Base-by-base conservation (phyloP, 1,284 basidiomycete species). In the Athelia sp. region DNA sequence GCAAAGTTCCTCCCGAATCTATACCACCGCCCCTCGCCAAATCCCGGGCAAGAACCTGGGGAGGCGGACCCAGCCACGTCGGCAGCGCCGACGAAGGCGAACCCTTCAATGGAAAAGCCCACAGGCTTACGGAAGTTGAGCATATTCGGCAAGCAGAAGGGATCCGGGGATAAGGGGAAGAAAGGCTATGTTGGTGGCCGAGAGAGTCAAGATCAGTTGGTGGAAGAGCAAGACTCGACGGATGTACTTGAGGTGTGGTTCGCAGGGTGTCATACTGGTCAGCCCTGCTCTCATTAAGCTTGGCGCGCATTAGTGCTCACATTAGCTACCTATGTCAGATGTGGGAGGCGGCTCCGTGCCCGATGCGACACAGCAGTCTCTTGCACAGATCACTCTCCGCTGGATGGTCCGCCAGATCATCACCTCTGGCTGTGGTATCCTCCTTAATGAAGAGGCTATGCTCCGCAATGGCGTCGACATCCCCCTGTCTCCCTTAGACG, bases 351-450 rank as follows among this genome's bases (percentile, higher is more conserved):
- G 87, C 17, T 63, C 70, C 2, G 78, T 79, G 2, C 35, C 53
- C 0, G 76, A 87, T 54, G 60, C 59, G 3, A 68, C 67, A 2
- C 21, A 56, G 11, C 60, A 74, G 48, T 67, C 65, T 24, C 72
- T 90, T 4, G 67, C 79, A 0, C 72, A 84, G 52, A 81, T 87
- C 54, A 63, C 81, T 15, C 67, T 89, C 23, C 78, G 77, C 22
- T 89, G 87, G 86, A 89, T 89, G 87, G 72, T 89, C 42, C 76
- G 77, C 50, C 70, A 81, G 51, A 66, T 74, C 49, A 67, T 69
- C 3, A 55, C 52, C 9, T 65, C 74, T 13, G 63, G 72, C 18
- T 81, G 79, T 55, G 78, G 76, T 2, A 71, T 87, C 29, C 54
- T 66, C 23, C 84, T 84, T 54, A 75, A 82, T 52, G 50, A 57